Base-by-base conservation (phyloP, 2,329 filamentous ascomycete genomes). In the Colletotrichum australisinense region DNA sequence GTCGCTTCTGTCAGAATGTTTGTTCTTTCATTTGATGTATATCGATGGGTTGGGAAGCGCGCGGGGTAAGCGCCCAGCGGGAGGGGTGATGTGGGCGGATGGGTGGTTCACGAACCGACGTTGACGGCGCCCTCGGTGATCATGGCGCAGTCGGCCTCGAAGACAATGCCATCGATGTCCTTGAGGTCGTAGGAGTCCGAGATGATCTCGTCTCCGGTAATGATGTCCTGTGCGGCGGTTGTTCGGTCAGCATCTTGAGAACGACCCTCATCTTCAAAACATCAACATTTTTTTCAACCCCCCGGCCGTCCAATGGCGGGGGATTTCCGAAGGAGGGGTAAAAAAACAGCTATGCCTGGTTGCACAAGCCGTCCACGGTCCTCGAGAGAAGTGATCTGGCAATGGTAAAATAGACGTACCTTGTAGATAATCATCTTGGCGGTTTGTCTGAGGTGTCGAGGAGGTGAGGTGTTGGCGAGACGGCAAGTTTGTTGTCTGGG, bases 121-220 rank as follows among this genome's bases (percentile, higher is more conserved):
- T 89, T 84, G 82, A 96, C 91, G 76, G 85, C 90, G 76, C 92
- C 95, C 85, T 95, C 88, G 74, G 90, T 91, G 87, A 98, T 95
- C 92, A 96, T 97, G 83, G 89, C 88, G 87, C 95, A 98, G 87
- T 99, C 93, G 82, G 93, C 93, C 89, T 98, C 96, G 88, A 94
- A 98, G 80, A 93, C 92, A 78, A 94, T 88, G 78, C 91, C 92
- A 84, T 95, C 94, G 76, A 96, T 83, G 84, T 93, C 88, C 88
- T 94, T 95, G 83, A 97, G 85, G 79, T 95, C 89, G 88, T 93
- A 98, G 79, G 94, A 97, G 88, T 98, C 96, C 81, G 97, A 97
- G 92, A 98, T 92, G 85, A 99, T 90, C 93, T 99, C 97, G 88
- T 98, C 96, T 78, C 88, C 94, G 85, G 91, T 94, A 86, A 98